Percentiles rank a stretch among this genome's conserved stretches.
Conservation (phyloP, 805 yeast species). For the Cyberlindnera suaveolens region DNA sequence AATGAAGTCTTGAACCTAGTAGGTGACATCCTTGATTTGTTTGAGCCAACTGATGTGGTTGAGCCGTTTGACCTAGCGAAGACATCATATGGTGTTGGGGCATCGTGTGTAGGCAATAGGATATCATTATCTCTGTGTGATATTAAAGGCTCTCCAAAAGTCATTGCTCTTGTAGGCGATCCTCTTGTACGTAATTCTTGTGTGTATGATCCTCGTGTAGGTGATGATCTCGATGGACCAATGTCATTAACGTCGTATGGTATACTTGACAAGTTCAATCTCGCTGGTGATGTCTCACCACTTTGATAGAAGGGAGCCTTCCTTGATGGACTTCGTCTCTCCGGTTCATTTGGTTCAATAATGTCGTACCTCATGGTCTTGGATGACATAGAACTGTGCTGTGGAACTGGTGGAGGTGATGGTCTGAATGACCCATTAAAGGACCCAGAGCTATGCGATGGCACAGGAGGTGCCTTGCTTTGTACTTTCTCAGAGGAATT, state of each 20-base stretch:
- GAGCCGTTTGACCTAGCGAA: constrained; percentile 9
- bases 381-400: constrained; percentile 2
- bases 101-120: constrained; percentile 31
- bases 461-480: constrained; percentile 21
- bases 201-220: not conserved
- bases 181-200: not conserved
- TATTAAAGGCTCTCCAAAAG: constrained; percentile 1
- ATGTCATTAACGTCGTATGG: constrained; percentile 21
- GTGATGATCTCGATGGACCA: constrained; percentile 1
- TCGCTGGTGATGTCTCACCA: constrained; percentile 13
- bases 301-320: constrained; percentile 18
- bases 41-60: constrained; percentile 4
- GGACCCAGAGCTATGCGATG: constrained; percentile 20
- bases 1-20: constrained; percentile 19
- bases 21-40: constrained; percentile 14
- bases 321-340: constrained; percentile 14
- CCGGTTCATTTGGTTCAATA: constrained; percentile 15
- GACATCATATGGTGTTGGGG: constrained; percentile 41
- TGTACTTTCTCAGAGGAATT: constrained; percentile 5
- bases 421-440: constrained; percentile 4
- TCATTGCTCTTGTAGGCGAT: not conserved
- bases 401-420: constrained; percentile 12
- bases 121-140: constrained; percentile 25
- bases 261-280: constrained; percentile 10
- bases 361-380: constrained; percentile 11